Evolutionary conservation across 2,329 filamentous ascomycete species (phyloP).

Genomic region (Karstenula rhodostoma): DNA sequence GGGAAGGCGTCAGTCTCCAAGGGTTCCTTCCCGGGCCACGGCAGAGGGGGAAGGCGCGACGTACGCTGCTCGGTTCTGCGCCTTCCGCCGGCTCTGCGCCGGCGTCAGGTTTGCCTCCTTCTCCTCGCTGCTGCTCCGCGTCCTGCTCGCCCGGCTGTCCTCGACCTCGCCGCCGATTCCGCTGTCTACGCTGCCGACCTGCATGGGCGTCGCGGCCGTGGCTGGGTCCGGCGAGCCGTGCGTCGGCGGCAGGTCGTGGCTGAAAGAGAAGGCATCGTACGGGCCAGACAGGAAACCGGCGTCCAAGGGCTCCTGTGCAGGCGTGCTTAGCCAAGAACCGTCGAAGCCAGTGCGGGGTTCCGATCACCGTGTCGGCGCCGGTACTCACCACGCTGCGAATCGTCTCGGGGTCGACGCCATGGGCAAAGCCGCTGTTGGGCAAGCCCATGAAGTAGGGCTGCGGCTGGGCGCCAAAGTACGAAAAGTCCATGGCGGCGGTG

Average conservation of each 20-base stretch:
- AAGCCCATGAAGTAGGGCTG: slow-evolving; percentile 60
- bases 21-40: not conserved
- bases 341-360: slow-evolving; percentile 18
- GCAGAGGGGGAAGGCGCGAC: slow-evolving; percentile 38
- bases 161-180: slow-evolving; percentile 52
- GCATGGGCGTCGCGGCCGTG: slow-evolving; percentile 38
- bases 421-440: slow-evolving; percentile 47
- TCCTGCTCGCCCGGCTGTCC: slow-evolving; percentile 38
- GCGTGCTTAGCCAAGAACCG: slow-evolving; percentile 33
- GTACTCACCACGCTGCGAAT: slow-evolving; percentile 46
- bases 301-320: slow-evolving; percentile 48
- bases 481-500: slow-evolving; percentile 62
- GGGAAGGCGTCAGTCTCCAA: slow-evolving; percentile 14
- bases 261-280: slow-evolving; percentile 42
- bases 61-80: slow-evolving; percentile 77
- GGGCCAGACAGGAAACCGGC: slow-evolving; percentile 39
- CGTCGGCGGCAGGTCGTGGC: slow-evolving; percentile 36
- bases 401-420: slow-evolving; percentile 49
- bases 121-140: slow-evolving; percentile 57
- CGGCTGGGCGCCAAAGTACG: slow-evolving; percentile 60
- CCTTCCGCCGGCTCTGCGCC: slow-evolving; percentile 67
- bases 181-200: slow-evolving; percentile 54
- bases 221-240: slow-evolving; percentile 43
- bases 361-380: slow-evolving; percentile 24
- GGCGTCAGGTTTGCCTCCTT: slow-evolving; percentile 55